phyloP scores from a whole-genome alignment of 179 eudicot species.

The Nepenthes alata region DNA sequence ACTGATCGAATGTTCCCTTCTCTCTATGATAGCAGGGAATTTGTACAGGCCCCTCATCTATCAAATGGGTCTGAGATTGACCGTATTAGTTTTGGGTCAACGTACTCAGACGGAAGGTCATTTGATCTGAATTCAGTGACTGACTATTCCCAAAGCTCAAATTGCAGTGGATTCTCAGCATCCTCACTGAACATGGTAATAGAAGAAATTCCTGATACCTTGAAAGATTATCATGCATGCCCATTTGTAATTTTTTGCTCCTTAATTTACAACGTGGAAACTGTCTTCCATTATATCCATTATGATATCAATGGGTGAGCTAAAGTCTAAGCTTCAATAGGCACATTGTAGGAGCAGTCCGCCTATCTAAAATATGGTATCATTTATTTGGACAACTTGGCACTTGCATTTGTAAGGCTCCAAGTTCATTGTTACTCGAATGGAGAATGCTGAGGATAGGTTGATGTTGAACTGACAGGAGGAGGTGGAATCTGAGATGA shows the following conservation, averaged over 20 bases:
- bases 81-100: constrained; percentile 28
- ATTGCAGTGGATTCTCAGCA: constrained; percentile 21
- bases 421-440: background rate
- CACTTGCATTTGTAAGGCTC: too few relatives aligned
- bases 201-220: background rate
- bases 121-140: constrained; percentile 11
- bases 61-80: constrained; percentile 48
- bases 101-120: constrained; percentile 19
- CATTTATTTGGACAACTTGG: background rate
- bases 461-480: constrained; percentile 32
- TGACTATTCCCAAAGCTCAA: constrained; percentile 12
- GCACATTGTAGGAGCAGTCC: too few relatives aligned
- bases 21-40: constrained; percentile 30
- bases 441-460: too few relatives aligned
- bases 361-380: background rate
- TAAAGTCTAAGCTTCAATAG: too few relatives aligned
- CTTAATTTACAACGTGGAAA: too few relatives aligned
- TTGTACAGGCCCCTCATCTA: constrained; percentile 20
- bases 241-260: too few relatives aligned
- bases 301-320: too few relatives aligned
- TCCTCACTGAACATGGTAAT: constrained; percentile 14
- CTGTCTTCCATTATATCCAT: too few relatives aligned
- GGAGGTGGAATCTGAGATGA: constrained; percentile 81
- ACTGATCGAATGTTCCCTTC: constrained; percentile 19
- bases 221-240: too few relatives aligned